A percentile compares a stretch with the other conserved stretches of the same genome.
Evolutionary conservation across 257 asterid genomes (phyloP).

Genomic region (Perilla frutescens): DNA sequence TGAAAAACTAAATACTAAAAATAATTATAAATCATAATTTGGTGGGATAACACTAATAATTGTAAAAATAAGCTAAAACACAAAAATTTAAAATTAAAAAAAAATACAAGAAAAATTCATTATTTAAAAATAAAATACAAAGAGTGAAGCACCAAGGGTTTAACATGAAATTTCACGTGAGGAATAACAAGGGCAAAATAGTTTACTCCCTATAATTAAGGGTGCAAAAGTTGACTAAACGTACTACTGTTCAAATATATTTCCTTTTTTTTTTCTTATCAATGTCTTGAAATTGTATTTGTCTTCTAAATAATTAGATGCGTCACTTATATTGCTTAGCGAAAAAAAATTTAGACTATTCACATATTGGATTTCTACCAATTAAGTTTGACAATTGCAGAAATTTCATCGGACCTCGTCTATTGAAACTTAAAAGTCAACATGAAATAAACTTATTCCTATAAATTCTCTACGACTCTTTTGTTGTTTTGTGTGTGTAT

Average conservation of each 20-base stretch:
- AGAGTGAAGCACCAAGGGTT: no score
- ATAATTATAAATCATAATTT: no score
- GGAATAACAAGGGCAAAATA: slow-evolving; percentile 17
- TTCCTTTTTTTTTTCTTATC: no score
- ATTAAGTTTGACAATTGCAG: slow-evolving; percentile 51
- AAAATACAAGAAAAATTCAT: no score
- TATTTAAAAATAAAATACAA: no score
- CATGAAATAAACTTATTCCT: slow-evolving; percentile 34
- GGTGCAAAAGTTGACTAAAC: not conserved
- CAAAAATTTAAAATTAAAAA: no score
- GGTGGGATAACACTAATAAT: no score
- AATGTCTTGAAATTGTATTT: not conserved
- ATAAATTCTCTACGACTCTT: slow-evolving; percentile 34
- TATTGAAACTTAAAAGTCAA: slow-evolving; percentile 41
- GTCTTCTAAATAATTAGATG: not conserved
- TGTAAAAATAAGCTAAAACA: no score
- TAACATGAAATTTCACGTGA: no score
- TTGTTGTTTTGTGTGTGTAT: not conserved
- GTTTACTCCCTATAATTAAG: not conserved
- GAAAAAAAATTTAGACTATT: not conserved
- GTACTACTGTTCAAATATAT: no score
- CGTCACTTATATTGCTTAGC: not conserved
- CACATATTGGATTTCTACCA: slow-evolving; percentile 46
- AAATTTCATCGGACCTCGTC: slow-evolving; percentile 53
- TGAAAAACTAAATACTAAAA: no score